A percentile compares a stretch with the other conserved stretches of the same genome.
Conservation (phyloP, 148 eudicot species). For the Camellia japonica region DNA sequence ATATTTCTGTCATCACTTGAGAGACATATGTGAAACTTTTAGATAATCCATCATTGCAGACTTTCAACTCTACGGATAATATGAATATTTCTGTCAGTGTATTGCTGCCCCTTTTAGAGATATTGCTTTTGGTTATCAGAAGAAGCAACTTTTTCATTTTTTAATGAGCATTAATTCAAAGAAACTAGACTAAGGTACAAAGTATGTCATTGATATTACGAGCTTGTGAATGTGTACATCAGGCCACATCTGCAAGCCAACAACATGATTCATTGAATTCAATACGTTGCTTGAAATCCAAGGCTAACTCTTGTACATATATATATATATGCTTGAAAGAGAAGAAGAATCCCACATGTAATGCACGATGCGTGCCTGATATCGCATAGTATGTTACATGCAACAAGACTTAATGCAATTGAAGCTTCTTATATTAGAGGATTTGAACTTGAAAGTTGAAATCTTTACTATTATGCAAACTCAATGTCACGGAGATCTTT, state of each 20-base stretch:
- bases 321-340: background rate
- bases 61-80: background rate
- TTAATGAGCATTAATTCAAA: constrained; percentile 1
- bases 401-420: no score
- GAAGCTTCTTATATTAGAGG: no score
- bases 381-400: no score
- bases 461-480: no score
- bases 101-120: background rate
- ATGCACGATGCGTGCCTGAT: no score
- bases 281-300: background rate
- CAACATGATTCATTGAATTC: background rate
- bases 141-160: background rate
- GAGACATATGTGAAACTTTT: background rate
- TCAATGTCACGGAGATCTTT: no score
- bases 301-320: background rate
- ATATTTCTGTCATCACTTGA: background rate
- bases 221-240: background rate
- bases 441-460: no score
- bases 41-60: background rate
- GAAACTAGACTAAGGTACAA: background rate
- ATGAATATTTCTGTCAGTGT: background rate
- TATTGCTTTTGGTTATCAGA: background rate
- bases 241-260: background rate
- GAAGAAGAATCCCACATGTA: no score
- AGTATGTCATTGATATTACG: background rate